Percentiles rank a stretch among this genome's conserved stretches.
Conservation (phyloP, 371 early-diverging fungal species). For the Mucor velutinosus region DNA sequence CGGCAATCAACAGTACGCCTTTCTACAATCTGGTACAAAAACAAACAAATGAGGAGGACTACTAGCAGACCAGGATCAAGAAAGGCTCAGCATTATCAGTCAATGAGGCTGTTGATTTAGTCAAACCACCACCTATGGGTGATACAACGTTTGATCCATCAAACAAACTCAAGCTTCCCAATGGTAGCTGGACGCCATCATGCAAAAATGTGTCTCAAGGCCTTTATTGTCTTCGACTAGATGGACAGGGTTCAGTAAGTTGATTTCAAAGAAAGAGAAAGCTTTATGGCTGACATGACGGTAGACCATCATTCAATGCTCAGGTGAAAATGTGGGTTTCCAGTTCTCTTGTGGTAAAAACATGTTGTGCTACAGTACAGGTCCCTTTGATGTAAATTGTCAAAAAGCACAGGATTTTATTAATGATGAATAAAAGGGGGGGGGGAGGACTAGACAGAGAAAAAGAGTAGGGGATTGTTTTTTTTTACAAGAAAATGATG, state of each 20-base stretch:
- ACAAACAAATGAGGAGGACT: background rate
- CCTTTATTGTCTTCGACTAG: conserved; percentile 2
- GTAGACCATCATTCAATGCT: conserved; percentile 12
- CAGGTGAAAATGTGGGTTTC: conserved; percentile 13
- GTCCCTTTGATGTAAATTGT: conserved; percentile 17
- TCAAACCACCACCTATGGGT: background rate
- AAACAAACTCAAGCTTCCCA: conserved; percentile 3
- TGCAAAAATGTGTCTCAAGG: conserved; percentile 12
- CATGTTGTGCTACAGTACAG: conserved; percentile 9
- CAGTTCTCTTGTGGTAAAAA: conserved; percentile 9
- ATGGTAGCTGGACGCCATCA: conserved; percentile 13
- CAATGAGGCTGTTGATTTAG: background rate
- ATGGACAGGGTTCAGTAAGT: conserved; percentile 6
- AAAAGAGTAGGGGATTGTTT: background rate
- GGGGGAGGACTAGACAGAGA: background rate
- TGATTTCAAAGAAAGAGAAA: background rate
- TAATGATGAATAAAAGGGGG: background rate
- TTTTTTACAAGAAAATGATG: background rate
- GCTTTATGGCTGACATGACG: background rate
- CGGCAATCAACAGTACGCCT: background rate
- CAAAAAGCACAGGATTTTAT: background rate
- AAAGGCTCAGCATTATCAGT: background rate
- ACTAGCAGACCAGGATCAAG: background rate
- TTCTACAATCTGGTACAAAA: background rate
- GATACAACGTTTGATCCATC: background rate